phyloP scores from a whole-genome alignment of 108 stramenopile genomes.

The Cyclostephanos invisitatus region DNA sequence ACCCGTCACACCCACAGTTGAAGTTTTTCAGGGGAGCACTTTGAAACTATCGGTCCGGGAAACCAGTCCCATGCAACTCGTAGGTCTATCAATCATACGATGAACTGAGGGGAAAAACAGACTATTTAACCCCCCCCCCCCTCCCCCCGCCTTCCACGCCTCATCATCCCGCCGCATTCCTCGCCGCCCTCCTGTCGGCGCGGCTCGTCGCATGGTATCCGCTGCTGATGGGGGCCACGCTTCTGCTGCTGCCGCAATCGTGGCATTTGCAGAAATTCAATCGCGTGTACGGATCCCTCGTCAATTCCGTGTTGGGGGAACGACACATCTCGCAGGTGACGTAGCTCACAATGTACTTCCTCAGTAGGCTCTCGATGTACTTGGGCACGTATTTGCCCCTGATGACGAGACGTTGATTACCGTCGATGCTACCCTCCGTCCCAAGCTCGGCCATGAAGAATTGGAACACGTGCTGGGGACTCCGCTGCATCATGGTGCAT shows the following conservation, averaged over 20 bases:
- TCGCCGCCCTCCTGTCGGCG: constrained; percentile 96
- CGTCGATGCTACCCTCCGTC: constrained; percentile 98
- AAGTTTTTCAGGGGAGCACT: too few relatives aligned
- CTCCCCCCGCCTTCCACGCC: neutral
- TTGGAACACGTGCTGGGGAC: constrained; percentile 96
- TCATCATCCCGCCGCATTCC: constrained; percentile 83
- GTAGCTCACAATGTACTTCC: constrained; percentile 99
- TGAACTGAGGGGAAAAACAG: too few relatives aligned
- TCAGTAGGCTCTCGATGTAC: constrained; percentile 97
- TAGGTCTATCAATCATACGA: too few relatives aligned
- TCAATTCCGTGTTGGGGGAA: constrained; percentile 93
- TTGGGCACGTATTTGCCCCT: constrained; percentile 96
- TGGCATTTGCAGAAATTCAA: constrained; percentile 96
- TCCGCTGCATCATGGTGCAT: constrained; percentile 96
- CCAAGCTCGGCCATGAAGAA: constrained; percentile 99
- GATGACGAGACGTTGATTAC: constrained; percentile 97
- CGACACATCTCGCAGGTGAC: constrained; percentile 99
- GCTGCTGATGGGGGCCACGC: constrained; percentile 93
- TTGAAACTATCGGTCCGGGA: too few relatives aligned
- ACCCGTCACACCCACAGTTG: too few relatives aligned
- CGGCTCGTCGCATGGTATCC: constrained; percentile 99
- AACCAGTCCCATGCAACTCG: too few relatives aligned
- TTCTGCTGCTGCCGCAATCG: constrained; percentile 89
- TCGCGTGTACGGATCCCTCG: constrained; percentile 88
- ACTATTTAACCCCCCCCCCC: neutral